Percentiles rank a stretch among this genome's conserved stretches.
These are phyloP conservation scores for Theileria equi DNA, from an alignment of 169 alveolate genomes.

Conservation along the genomic window DNA sequence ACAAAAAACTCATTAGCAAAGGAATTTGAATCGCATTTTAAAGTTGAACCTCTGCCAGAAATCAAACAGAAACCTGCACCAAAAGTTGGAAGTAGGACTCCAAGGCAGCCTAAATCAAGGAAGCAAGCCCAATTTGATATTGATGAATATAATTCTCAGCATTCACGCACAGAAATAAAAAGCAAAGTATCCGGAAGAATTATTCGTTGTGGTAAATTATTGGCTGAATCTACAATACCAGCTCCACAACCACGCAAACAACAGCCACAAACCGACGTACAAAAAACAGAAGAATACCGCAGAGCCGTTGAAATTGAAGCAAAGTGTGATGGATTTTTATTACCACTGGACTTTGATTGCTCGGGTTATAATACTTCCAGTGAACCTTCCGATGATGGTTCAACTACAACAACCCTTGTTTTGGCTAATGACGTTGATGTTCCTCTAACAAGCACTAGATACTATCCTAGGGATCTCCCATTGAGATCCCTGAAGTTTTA, in stretches of 20 bases:
- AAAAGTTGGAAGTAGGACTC: not conserved
- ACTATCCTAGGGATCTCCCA: slow-evolving; percentile 54
- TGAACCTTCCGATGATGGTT: slow-evolving; percentile 34
- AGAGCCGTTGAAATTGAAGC: slow-evolving; percentile 27
- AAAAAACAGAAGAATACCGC: slow-evolving; percentile 12
- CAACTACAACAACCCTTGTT: slow-evolving; percentile 10
- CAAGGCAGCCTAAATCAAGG: too few species aligned
- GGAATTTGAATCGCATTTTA: not conserved
- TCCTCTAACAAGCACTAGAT: slow-evolving; percentile 35
- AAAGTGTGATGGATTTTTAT: slow-evolving; percentile 36
- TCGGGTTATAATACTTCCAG: slow-evolving; percentile 47
- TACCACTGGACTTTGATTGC: slow-evolving; percentile 58
- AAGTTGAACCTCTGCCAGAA: not conserved
- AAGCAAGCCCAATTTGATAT: not conserved
- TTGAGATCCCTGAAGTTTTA: slow-evolving; percentile 41
- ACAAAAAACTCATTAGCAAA: slow-evolving; percentile 11
- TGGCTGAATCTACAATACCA: slow-evolving; percentile 12
- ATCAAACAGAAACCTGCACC: not conserved
- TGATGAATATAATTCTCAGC: slow-evolving; percentile 15
- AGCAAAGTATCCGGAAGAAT: slow-evolving; percentile 57
- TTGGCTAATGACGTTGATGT: slow-evolving; percentile 33
- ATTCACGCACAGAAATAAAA: slow-evolving; percentile 21
- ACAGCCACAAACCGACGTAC: slow-evolving; percentile 3
- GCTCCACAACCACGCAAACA: slow-evolving; percentile 16
- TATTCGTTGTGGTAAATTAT: not conserved